phyloP scores from a whole-genome alignment of 2,329 filamentous ascomycete species.

The Eutypella sp. region DNA sequence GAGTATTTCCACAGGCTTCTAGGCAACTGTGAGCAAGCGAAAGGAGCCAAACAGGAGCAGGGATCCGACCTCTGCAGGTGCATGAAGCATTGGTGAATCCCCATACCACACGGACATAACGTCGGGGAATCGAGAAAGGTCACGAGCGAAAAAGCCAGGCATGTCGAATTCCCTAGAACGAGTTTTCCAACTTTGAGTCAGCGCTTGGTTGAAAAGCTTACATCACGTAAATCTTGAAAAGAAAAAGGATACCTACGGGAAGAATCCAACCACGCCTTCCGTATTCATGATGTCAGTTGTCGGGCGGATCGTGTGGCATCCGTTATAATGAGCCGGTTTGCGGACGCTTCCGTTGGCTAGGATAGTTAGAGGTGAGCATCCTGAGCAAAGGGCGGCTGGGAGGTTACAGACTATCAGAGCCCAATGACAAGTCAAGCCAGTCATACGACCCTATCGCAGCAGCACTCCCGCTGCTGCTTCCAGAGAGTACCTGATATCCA shows the following conservation, averaged over 20 bases:
- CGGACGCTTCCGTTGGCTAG: background rate
- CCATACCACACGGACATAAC: background rate
- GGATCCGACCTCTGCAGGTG: background rate
- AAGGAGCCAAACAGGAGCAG: background rate
- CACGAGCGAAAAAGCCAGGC: background rate
- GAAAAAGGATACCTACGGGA: background rate
- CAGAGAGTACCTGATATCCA: constrained; percentile 9
- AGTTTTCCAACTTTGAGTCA: too few species aligned
- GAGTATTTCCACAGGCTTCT: too few species aligned
- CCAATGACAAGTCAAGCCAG: constrained; percentile 2
- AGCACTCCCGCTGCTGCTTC: constrained; percentile 9
- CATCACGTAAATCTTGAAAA: background rate
- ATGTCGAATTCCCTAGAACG: background rate
- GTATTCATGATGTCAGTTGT: background rate
- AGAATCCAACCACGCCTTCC: background rate
- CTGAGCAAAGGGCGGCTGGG: background rate
- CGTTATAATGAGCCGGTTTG: background rate
- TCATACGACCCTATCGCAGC: constrained; percentile 8
- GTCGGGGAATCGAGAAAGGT: background rate
- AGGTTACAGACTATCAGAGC: background rate
- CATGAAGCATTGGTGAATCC: background rate
- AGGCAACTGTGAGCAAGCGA: too few species aligned
- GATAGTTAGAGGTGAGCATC: background rate
- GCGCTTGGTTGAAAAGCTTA: too few species aligned
- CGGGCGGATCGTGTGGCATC: background rate